Evolutionary conservation across 2,329 filamentous ascomycete genomes (phyloP), one percentile per base, ranked within the genome.

Genomic region (Grosmannia huntii): DNA sequence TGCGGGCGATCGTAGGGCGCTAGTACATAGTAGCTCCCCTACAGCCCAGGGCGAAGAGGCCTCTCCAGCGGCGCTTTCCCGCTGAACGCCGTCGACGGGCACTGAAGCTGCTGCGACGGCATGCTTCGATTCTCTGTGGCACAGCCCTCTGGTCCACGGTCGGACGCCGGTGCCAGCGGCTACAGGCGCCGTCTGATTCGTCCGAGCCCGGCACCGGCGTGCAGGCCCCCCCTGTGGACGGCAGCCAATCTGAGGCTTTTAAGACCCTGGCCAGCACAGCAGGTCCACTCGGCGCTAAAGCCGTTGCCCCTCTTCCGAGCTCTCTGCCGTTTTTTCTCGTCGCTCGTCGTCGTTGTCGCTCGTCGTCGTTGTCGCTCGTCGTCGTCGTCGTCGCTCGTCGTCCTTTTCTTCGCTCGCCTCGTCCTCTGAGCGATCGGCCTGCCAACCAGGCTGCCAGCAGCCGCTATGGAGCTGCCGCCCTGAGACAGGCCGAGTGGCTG

Each of bases 161-260:
- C 28, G 28, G 28, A 9, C 31, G 31, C 31, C 10, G 14, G 27
- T 51, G 33, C 53, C 33, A 38, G 53, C 56, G 36, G 56, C 25
- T 63, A 63, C 58, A 62, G 61, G 57, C 51, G 56, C 51, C 53
- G 52, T 62, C 33, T 63, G 62, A 63, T 63, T 63, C 59, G 62
- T 52, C 56, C 50, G 57, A 49, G 21, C 31, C 41, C 58, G 55
- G 55, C 56, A 41, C 55, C 44, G 59, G 60, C 57, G 53, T 57
- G 61, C 57, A 59, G 46, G 19, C 38, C 57, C 52, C 52, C 60
- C 62, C 54, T 61, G 61, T 55, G 33, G 27, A 23, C 60, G 60
- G 59, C 62, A 62, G 59, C 62, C 62, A 64, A 64, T 64, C 60
- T 56, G 55, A 57, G 56, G 55, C 53, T 56, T 56, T 56, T 44